Evolutionary conservation across 163 green algal genomes (phyloP).

Genomic region (Coccomyxa subellipsoidea): DNA sequence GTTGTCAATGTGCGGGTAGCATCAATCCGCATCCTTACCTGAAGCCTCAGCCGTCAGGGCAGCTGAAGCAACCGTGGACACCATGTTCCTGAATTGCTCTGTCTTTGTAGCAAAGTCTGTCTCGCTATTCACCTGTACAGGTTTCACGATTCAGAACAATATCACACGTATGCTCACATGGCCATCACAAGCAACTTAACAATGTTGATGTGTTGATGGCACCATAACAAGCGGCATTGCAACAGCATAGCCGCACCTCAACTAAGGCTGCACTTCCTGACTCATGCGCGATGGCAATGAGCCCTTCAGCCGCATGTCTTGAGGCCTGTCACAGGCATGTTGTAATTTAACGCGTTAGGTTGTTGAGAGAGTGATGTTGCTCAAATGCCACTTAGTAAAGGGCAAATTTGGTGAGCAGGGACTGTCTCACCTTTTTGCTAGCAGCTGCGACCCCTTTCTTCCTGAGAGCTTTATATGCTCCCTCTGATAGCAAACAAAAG

Average conservation of each 20-base stretch:
- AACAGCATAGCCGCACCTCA: conserved; percentile 3
- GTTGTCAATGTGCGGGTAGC: too few relatives aligned
- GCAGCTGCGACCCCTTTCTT: conserved; percentile 59
- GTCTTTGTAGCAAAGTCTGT: conserved; percentile 68
- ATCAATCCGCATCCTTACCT: background rate
- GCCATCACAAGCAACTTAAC: background rate
- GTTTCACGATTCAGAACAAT: background rate
- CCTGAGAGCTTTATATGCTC: conserved; percentile 36
- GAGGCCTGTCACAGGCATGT: conserved; percentile 47
- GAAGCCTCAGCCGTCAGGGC: background rate
- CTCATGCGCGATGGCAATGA: conserved; percentile 41
- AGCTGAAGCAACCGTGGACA: conserved; percentile 10
- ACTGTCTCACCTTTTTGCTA: conserved; percentile 44
- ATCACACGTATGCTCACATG: background rate
- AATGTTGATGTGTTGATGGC: background rate
- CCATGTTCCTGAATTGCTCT: conserved; percentile 45
- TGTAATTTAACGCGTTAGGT: too few relatives aligned
- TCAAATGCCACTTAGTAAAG: too few relatives aligned
- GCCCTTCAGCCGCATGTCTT: conserved; percentile 46
- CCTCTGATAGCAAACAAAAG: conserved; percentile 31
- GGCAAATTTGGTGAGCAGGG: too few relatives aligned
- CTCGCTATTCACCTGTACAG: conserved; percentile 55
- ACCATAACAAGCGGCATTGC: background rate
- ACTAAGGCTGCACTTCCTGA: conserved; percentile 8
- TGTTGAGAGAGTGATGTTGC: background rate